Conservation (phyloP, 2,329 filamentous ascomycete genomes). For the Calonectria pseudoturangicola region DNA sequence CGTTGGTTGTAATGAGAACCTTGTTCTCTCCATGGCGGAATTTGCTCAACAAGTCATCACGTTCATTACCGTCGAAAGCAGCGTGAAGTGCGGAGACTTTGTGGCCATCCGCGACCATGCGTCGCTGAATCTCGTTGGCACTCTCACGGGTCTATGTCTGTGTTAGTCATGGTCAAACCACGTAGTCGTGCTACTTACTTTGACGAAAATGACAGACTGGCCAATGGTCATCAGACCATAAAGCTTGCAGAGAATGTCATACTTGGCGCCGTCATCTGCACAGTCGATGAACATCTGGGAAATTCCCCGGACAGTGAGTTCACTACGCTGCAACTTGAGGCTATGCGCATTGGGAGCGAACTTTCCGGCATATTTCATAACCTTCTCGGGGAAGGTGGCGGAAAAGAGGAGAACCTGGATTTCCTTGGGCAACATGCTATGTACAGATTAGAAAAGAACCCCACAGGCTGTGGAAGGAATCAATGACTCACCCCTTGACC, state of each 20-base stretch:
- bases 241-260: constrained; percentile 90
- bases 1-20: constrained; percentile 98
- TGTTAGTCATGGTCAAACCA: constrained; percentile 42
- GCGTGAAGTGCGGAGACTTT: constrained; percentile 93
- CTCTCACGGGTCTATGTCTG: constrained; percentile 84
- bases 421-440: constrained; percentile 81
- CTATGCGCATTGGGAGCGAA: constrained; percentile 92
- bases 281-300: constrained; percentile 99
- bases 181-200: constrained; percentile 70
- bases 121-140: constrained; percentile 87
- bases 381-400: constrained; percentile 91
- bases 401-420: constrained; percentile 97
- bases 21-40: constrained; percentile 93
- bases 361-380: constrained; percentile 86
- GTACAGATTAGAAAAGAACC: constrained; percentile 55
- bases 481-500: constrained; percentile 82
- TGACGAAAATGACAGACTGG: constrained; percentile 98
- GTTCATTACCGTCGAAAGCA: constrained; percentile 87
- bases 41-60: constrained; percentile 88
- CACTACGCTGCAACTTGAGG: constrained; percentile 90
- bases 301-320: constrained; percentile 97
- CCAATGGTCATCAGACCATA: constrained; percentile 98
- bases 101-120: constrained; percentile 93
- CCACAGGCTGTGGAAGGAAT: not conserved
- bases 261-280: constrained; percentile 87